Base-by-base conservation (phyloP, 371 early-diverging fungal genomes). In the Circinella minor region DNA sequence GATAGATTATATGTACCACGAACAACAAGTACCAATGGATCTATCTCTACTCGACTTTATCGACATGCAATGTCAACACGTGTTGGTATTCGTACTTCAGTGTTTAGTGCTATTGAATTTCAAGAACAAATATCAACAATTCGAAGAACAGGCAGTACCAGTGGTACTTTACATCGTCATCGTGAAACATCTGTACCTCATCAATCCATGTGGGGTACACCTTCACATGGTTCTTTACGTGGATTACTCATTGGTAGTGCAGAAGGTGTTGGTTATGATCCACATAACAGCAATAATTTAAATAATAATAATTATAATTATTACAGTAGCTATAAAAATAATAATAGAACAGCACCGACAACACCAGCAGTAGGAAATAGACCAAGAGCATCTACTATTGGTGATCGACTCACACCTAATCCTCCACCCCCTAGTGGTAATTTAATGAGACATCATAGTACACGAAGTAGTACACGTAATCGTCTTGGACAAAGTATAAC, bases 21-120 rank as follows among this genome's bases (percentile, higher is more conserved):
- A 4, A 74, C 77, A 10, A 74, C 80, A 36, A 80, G 80, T 20
- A 75, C 77, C 0, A 78, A 75, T 57, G 84, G 79, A 3, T 81
- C 84, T 6, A 76, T 80, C 3, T 75, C 84, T 13, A 68, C 80
- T 20, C 69, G 75, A 43, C 57, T 74, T 5, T 78, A 73, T 37
- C 66, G 76, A 20, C 80, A 75, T 68, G 71, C 80, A 6, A 74
- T 81, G 68, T 73, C 84, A 8, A 80, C 84, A 10, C 78, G 84
- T 61, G 69, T 84, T 14, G 84, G 84, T 34, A 80, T 84, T 43
- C 70, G 84, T 36, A 74, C 81, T 3, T 84, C 84, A 6, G 18
- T 84, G 3, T 81, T 81, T 65, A 73, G 78, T 47, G 84, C 84
- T 3, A 84, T 84, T 43, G 84, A 83, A 47, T 65, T 65, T 49